Percentiles rank a stretch among this genome's conserved stretches.
Conservation (phyloP, 2,329 filamentous ascomycete genomes). For the Botrytis tulipae region DNA sequence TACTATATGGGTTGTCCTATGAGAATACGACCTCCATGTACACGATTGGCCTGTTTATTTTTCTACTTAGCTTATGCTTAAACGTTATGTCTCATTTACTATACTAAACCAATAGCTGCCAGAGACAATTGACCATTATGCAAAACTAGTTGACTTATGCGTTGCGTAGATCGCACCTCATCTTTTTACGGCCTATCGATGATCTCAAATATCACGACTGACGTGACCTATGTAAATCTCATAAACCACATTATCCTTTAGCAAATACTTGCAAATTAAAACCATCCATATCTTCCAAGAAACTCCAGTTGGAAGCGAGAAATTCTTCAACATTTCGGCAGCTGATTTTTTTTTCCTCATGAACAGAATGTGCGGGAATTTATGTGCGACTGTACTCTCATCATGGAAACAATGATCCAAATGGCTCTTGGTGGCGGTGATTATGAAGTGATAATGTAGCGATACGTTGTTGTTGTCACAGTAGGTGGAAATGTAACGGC, state of each 20-base stretch:
- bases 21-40: neutral
- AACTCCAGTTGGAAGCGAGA: neutral
- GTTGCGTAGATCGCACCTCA: neutral
- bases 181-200: neutral
- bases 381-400: neutral
- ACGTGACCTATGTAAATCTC: neutral
- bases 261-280: neutral
- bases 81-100: neutral
- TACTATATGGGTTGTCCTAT: neutral
- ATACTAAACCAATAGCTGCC: neutral
- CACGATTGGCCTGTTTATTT: neutral
- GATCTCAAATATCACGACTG: neutral
- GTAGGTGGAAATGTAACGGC: neutral
- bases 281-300: neutral
- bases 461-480: neutral
- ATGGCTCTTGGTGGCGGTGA: neutral
- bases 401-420: rapidly evolving
- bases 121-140: neutral
- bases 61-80: neutral
- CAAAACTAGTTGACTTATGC: neutral
- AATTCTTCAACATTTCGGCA: neutral
- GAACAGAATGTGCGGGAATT: neutral
- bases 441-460: neutral
- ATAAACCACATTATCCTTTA: neutral
- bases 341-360: neutral